Conservation (phyloP, 2,329 filamentous ascomycete species). For the Conoideocrella luteorostrata region DNA sequence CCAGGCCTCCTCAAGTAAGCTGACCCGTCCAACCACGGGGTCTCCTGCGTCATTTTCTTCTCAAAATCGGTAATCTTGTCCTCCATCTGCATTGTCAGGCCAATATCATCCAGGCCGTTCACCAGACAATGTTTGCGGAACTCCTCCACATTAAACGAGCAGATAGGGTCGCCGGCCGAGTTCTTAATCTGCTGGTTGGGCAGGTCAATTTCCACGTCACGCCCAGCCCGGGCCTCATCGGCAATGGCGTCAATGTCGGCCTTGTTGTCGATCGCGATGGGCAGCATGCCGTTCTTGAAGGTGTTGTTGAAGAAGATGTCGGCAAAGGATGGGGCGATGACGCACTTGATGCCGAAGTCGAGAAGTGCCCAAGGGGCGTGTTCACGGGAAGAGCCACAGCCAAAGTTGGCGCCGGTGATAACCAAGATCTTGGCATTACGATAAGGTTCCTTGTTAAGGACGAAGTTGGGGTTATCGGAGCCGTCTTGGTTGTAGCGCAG, state of each 20-base stretch:
- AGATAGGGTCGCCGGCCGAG: conserved; percentile 65
- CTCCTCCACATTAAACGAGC: conserved; percentile 79
- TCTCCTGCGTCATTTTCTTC: conserved; percentile 65
- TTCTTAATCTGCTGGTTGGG: conserved; percentile 78
- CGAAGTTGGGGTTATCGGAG: conserved; percentile 69
- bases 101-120: conserved; percentile 93
- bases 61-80: conserved; percentile 85
- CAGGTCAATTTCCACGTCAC: conserved; percentile 85
- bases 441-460: conserved; percentile 88
- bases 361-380: conserved; percentile 96
- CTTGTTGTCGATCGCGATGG: conserved; percentile 66
- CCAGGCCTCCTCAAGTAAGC: conserved; percentile 61
- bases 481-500: conserved; percentile 72
- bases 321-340: conserved; percentile 75
- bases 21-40: conserved; percentile 85
- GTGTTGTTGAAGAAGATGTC: conserved; percentile 98
- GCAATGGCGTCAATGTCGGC: conserved; percentile 63
- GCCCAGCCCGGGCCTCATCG: conserved; percentile 69
- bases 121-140: conserved; percentile 92
- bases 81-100: conserved; percentile 85
- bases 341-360: conserved; percentile 90
- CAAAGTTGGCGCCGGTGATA: conserved; percentile 88
- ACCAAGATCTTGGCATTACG: conserved; percentile 81
- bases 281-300: conserved; percentile 99
- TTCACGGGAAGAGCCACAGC: conserved; percentile 86